Evolutionary conservation across 2,329 filamentous ascomycete species (phyloP), one percentile per base, ranked within the genome.

Genomic region (Dothideomycetes sp.): DNA sequence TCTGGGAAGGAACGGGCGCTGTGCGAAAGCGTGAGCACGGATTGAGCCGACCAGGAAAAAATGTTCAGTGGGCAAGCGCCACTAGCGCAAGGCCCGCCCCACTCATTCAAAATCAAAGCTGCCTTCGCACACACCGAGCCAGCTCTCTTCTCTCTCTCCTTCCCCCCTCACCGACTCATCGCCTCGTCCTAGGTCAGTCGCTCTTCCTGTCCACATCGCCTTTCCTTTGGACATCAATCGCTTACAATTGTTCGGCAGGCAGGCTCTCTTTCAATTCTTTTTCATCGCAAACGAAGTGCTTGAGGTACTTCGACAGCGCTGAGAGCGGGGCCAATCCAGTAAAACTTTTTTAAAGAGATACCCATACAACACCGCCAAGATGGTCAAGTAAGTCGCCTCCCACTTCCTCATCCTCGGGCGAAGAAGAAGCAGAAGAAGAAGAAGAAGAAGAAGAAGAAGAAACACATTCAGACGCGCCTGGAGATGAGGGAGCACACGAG

Each of bases 351-450:
- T 41, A 29, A 46, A 34, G 22, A 36, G 42, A 44, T 29, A 49
- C 48, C 43, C 45, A 46, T 25, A 41, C 47, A 82, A 78, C 66
- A 84, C 87, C 84, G 86, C 74, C 82, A 95, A 87, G 69, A 98
- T 98, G 91, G 91, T 98, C 69, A 95, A 96, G 88, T 95, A 83
- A 83, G 88, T 89, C 42, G 32, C 38, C 42, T 44, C 36, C 31
- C 11, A 32, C 33, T 16, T 7, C 30, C 4, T 7, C 22, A 7
- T 2, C 22, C 22, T 24, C 22, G 7, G 7, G n/a, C n/a, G n/a
- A n/a, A n/a, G n/a, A n/a, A n/a, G n/a, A n/a, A n/a, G n/a, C n/a
- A n/a, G n/a, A n/a, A n/a, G n/a, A n/a, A n/a, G n/a, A n/a, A n/a
- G n/a, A n/a, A n/a, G n/a, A n/a, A n/a, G 27, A 15, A 13, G 27